Evolutionary conservation across 441 rosid genomes (phyloP), one percentile per base, ranked within the genome.

Genomic region (Gossypium aridum): DNA sequence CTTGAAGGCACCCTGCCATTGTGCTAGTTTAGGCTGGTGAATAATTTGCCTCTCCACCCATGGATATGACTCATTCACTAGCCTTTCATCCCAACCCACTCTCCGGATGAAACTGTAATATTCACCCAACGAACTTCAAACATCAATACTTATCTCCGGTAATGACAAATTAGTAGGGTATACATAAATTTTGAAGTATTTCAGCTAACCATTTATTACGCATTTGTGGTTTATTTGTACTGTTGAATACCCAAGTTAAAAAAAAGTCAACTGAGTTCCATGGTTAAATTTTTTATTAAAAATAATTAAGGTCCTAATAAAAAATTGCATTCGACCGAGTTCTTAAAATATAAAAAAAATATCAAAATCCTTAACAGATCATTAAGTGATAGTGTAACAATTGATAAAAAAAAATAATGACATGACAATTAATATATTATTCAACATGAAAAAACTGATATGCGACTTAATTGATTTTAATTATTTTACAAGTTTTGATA

Each of bases 1-100:
- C 80, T 85, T 89, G 0, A 95, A n/a, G 39, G 84, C 92, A 64
- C 69, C 82, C 63, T 96, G 99, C 98, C 97, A 96, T 16, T 87
- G 74, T n/a, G 88, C 87, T 55, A 83, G 79, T 70, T 80, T 82
- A 1, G 98, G 98, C 74, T 78, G 80, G 72, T 89, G 92, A 72
- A 91, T 96, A 16, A 96, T 88, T 62, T 83, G 88, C 64, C 79
- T 77, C 87, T 96, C 99, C 22, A 96, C 86, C 99, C 99, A 96
- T 39, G 91, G 88, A 72, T 90, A 93, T 20, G 99, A 96, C 75
- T 92, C 83, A n/a, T 89, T 92, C 82, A 93, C 99, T 78, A 96
- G 79, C 85, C 80, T 89, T 65, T 71, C 80, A 83, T 93, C 94
- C 99, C 99, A 93, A 17, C 99, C 96, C 14, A 79, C 84, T 77